These are phyloP conservation scores for Termitomyces sp. DNA, from an alignment of 768 basidiomycete species.

Conservation along the genomic window DNA sequence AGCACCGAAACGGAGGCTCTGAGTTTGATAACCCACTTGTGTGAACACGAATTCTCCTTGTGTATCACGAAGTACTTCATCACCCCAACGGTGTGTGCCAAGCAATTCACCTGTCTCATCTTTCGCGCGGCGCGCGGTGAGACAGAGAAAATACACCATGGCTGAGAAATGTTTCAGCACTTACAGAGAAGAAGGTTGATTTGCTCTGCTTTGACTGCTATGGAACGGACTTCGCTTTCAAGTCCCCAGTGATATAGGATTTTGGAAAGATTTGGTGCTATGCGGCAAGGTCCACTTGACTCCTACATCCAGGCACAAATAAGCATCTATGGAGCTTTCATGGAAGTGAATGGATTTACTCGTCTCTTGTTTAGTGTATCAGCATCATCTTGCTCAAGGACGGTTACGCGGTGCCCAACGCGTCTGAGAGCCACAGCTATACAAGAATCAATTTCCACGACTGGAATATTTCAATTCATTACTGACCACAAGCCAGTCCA, in stretches of 20 bases:
- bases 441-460: not conserved
- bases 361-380: conserved; percentile 3
- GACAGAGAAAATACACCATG: not conserved
- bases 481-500: conserved; percentile 40
- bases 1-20: not conserved
- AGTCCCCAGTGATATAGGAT: conserved; percentile 55
- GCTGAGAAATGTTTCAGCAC: not conserved
- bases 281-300: conserved; percentile 22
- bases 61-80: conserved; percentile 44
- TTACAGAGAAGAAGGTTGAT: conserved; percentile 15
- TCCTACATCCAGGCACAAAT: conserved; percentile 6
- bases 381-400: conserved; percentile 38
- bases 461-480: too few relatives aligned
- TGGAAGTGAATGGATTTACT: not conserved
- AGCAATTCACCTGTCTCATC: conserved; percentile 47
- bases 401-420: conserved; percentile 51
- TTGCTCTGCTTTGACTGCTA: conserved; percentile 13
- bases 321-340: not conserved
- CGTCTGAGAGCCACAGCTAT: conserved; percentile 45
- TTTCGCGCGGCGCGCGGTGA: conserved; percentile 17
- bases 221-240: conserved; percentile 17
- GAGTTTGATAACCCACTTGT: conserved; percentile 28
- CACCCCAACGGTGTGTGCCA: conserved; percentile 46
- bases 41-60: conserved; percentile 31
- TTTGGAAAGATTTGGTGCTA: conserved; percentile 52